phyloP scores from a whole-genome alignment of 768 basidiomycete species.

The Strobilomyces dryophilus region DNA sequence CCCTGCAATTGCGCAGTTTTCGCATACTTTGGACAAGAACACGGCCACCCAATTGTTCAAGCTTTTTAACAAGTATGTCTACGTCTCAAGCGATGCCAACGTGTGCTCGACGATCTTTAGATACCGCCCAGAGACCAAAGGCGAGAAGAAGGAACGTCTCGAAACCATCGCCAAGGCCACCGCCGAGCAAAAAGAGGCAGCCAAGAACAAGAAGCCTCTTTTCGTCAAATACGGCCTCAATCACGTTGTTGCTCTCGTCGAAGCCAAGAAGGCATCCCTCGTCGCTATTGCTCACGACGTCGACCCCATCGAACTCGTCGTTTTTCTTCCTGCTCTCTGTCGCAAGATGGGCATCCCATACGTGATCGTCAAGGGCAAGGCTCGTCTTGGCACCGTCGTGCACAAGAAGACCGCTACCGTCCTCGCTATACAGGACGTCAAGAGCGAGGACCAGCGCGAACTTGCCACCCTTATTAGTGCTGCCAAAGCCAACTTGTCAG shows the following conservation, averaged over 20 bases:
- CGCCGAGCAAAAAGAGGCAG: conserved; percentile 74
- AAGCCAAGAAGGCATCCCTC: conserved; percentile 95
- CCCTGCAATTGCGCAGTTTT: conserved; percentile 96
- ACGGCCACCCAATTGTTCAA: conserved; percentile 98
- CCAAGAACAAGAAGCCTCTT: conserved; percentile 89
- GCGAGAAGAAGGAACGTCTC: conserved; percentile 96
- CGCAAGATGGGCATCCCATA: conserved; percentile 99
- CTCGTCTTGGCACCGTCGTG: conserved; percentile 94
- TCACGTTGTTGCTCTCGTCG: conserved; percentile 92
- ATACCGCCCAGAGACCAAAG: conserved; percentile 89
- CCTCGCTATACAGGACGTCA: conserved; percentile 88
- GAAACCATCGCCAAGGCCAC: conserved; percentile 69
- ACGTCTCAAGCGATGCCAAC: not conserved
- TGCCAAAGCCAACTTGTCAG: conserved; percentile 96
- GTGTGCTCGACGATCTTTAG: conserved; percentile 10
- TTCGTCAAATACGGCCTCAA: conserved; percentile 97
- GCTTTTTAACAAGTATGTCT: conserved; percentile 80
- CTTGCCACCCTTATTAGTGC: conserved; percentile 90
- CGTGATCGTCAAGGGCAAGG: conserved; percentile 97
- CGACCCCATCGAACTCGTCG: conserved; percentile 97
- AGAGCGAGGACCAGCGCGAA: conserved; percentile 90
- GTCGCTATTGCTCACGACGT: conserved; percentile 98
- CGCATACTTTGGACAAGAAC: conserved; percentile 97
- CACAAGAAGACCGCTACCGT: conserved; percentile 98
- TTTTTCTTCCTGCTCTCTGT: conserved; percentile 97